A percentile compares a stretch with the other conserved stretches of the same genome.
Evolutionary conservation across 2,329 filamentous ascomycete species (phyloP).

Genomic region (Anisogramma anomala): DNA sequence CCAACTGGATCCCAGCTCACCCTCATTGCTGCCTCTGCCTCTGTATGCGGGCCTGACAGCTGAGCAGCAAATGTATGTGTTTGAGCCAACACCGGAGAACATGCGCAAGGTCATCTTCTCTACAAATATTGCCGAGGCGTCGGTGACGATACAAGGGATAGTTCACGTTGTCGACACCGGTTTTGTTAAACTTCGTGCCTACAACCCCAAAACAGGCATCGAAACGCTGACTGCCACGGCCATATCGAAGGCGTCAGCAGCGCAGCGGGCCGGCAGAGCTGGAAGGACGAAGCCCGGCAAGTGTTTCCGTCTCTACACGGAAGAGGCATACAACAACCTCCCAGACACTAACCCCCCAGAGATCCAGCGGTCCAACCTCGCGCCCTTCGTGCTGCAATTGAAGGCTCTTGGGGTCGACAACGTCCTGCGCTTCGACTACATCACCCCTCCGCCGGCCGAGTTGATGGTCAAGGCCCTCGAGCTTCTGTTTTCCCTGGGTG

Average conservation of each 20-base stretch:
- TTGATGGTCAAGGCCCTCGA: constrained; percentile 79
- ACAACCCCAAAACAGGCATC: constrained; percentile 73
- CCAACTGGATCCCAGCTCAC: constrained; percentile 47
- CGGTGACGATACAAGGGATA: constrained; percentile 86
- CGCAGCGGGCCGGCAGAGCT: constrained; percentile 79
- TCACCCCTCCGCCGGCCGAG: constrained; percentile 75
- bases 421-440: constrained; percentile 77
- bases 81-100: constrained; percentile 69
- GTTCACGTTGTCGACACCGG: constrained; percentile 84
- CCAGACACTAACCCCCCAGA: constrained; percentile 71
- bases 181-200: constrained; percentile 81
- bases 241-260: constrained; percentile 84
- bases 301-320: constrained; percentile 86
- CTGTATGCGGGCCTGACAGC: constrained; percentile 81
- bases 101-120: constrained; percentile 85
- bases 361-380: constrained; percentile 83
- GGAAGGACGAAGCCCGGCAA: constrained; percentile 85
- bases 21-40: constrained; percentile 58
- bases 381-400: constrained; percentile 77
- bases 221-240: constrained; percentile 74
- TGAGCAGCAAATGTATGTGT: constrained; percentile 91
- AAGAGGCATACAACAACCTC: constrained; percentile 55
- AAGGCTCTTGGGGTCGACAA: constrained; percentile 96
- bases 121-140: constrained; percentile 94
- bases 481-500: constrained; percentile 74